Evolutionary conservation across 441 rosid species (phyloP).

Genomic region (Gossypium trilobum): DNA sequence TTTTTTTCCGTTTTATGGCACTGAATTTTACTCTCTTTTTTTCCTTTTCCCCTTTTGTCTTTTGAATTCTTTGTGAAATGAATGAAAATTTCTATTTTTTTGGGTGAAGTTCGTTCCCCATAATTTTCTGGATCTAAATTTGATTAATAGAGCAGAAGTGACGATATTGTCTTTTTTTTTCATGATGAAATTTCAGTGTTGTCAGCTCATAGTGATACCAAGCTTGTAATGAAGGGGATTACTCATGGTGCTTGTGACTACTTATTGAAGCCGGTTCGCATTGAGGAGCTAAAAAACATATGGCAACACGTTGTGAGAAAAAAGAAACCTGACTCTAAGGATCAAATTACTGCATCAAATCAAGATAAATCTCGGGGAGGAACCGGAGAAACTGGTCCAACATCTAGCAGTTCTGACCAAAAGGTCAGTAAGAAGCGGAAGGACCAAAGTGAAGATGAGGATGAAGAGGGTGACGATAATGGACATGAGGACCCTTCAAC

Average conservation of each 20-base stretch:
- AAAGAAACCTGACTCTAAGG: slow-evolving; percentile 38
- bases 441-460: slow-evolving; percentile 62
- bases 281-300: slow-evolving; percentile 79
- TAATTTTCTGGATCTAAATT: not conserved
- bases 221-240: slow-evolving; percentile 80
- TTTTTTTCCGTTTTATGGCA: not conserved
- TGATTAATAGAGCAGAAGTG: not conserved
- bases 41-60: not conserved
- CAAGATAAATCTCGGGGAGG: slow-evolving; percentile 29
- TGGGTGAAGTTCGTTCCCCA: not conserved
- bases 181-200: slow-evolving; percentile 48
- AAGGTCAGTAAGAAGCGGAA: slow-evolving; percentile 51
- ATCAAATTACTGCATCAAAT: slow-evolving; percentile 27
- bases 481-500: slow-evolving; percentile 48
- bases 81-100: not conserved
- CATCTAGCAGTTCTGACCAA: slow-evolving; percentile 28
- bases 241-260: slow-evolving; percentile 88
- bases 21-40: slow-evolving; percentile 7
- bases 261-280: slow-evolving; percentile 67
- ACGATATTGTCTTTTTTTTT: not conserved
- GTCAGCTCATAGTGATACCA: slow-evolving; percentile 66
- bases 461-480: slow-evolving; percentile 52
- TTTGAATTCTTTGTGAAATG: not conserved
- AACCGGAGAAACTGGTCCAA: slow-evolving; percentile 28
- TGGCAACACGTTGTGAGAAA: slow-evolving; percentile 93